phyloP scores from a whole-genome alignment of 2,329 filamentous ascomycete species.

The Fusarium globosum region DNA sequence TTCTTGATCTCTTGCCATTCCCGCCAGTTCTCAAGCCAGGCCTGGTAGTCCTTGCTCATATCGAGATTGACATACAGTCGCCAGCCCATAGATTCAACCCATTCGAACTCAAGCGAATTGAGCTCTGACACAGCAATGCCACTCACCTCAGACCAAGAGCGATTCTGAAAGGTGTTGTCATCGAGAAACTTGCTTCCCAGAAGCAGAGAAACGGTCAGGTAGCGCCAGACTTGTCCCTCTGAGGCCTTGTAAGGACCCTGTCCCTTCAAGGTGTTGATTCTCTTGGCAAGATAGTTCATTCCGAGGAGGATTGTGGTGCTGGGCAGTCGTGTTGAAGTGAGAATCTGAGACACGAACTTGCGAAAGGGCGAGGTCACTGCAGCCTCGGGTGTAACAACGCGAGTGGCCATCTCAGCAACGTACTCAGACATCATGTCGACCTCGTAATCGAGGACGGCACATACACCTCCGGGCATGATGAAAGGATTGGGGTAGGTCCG shows the following conservation, averaged over 20 bases:
- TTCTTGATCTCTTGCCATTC: constrained; percentile 68
- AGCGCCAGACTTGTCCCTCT: constrained; percentile 83
- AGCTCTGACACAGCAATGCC: constrained; percentile 86
- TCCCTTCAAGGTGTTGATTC: constrained; percentile 78
- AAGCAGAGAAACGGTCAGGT: constrained; percentile 85
- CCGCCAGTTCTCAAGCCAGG: constrained; percentile 71
- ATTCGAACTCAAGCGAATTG: constrained; percentile 87
- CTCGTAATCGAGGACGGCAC: constrained; percentile 94
- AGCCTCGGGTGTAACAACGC: constrained; percentile 64
- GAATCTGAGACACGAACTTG: constrained; percentile 91
- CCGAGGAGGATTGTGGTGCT: constrained; percentile 92
- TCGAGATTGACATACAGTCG: constrained; percentile 87
- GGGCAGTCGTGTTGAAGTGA: constrained; percentile 89
- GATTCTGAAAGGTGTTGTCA: constrained; percentile 97
- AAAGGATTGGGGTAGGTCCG: constrained; percentile 48
- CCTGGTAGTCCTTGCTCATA: constrained; percentile 76
- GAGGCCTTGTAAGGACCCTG: constrained; percentile 66
- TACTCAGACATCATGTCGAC: constrained; percentile 97
- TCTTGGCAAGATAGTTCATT: constrained; percentile 87
- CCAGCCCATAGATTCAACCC: constrained; percentile 86
- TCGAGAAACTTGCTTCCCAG: constrained; percentile 96
- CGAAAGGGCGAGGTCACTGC: constrained; percentile 78
- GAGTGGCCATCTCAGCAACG: constrained; percentile 85
- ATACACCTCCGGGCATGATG: constrained; percentile 83
- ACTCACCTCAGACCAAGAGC: constrained; percentile 95